Conservation (phyloP, 768 basidiomycete genomes). For the Psilocybe cubensis region DNA sequence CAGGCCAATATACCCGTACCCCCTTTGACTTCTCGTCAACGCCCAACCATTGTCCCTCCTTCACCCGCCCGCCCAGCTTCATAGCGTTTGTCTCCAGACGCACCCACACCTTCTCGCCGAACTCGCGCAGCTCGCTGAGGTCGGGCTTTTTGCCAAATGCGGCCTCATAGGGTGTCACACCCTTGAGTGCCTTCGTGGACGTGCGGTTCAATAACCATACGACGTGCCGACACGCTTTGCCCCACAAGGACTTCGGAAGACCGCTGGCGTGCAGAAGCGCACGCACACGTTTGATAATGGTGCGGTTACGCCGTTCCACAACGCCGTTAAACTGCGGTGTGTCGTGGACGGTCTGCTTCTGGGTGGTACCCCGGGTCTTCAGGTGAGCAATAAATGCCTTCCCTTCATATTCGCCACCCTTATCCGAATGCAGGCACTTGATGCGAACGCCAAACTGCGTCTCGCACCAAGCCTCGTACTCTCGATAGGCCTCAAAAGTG, state of each 20-base stretch:
- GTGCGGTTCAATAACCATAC: constrained; percentile 38
- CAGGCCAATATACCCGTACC: constrained; percentile 35
- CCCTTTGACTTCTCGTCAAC: constrained; percentile 31
- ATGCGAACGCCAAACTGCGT: constrained; percentile 28
- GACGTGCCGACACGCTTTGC: constrained; percentile 32
- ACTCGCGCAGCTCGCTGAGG: constrained; percentile 29
- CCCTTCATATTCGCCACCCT: constrained; percentile 40
- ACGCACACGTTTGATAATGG: constrained; percentile 29
- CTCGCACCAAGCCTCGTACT: constrained; percentile 29
- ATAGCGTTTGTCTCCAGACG: constrained; percentile 21
- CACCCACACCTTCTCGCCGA: constrained; percentile 37
- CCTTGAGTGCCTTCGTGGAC: constrained; percentile 24
- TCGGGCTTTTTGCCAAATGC: constrained; percentile 31
- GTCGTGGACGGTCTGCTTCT: constrained; percentile 34
- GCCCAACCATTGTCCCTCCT: constrained; percentile 38
- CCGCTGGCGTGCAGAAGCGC: constrained; percentile 39
- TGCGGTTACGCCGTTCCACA: constrained; percentile 38
- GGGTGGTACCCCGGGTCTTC: constrained; percentile 32
- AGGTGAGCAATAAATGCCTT: constrained; percentile 30
- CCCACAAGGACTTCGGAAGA: constrained; percentile 42
- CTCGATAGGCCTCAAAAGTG: constrained; percentile 25
- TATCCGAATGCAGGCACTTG: constrained; percentile 36
- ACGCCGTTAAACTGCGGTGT: constrained; percentile 44
- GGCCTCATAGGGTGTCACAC: no score
- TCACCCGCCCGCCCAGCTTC: constrained; percentile 19